These are phyloP conservation scores for Ophidiomyces ophidiicola DNA, from an alignment of 2,329 filamentous ascomycete species.

Conservation along the genomic window DNA sequence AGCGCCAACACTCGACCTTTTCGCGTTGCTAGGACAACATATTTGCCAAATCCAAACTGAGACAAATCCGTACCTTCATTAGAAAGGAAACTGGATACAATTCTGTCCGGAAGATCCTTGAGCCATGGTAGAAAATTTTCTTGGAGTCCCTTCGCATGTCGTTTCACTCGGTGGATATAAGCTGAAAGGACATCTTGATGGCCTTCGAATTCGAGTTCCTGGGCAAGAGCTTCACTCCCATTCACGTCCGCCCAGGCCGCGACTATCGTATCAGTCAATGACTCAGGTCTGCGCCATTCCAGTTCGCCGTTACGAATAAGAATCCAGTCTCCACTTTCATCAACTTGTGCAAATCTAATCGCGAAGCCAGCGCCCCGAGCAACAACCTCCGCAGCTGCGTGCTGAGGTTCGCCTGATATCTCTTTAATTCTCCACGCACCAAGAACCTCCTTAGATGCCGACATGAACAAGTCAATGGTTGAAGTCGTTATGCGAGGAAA, in stretches of 20 bases:
- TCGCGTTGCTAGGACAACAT: slow-evolving; percentile 66
- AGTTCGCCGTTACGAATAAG: slow-evolving; percentile 70
- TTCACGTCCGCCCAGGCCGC: slow-evolving; percentile 71
- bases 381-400: slow-evolving; percentile 72
- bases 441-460: slow-evolving; percentile 61
- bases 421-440: slow-evolving; percentile 57
- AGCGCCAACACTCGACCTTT: slow-evolving; percentile 70
- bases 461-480: slow-evolving; percentile 63
- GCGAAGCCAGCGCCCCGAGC: slow-evolving; percentile 61
- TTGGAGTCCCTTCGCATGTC: slow-evolving; percentile 67
- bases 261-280: slow-evolving; percentile 64
- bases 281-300: slow-evolving; percentile 72
- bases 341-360: slow-evolving; percentile 60
- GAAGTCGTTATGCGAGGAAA: slow-evolving; percentile 71
- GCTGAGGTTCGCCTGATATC: slow-evolving; percentile 41
- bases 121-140: slow-evolving; percentile 60
- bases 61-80: slow-evolving; percentile 42
- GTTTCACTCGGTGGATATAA: slow-evolving; percentile 75
- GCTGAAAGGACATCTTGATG: slow-evolving; percentile 67
- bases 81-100: slow-evolving; percentile 51
- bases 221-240: slow-evolving; percentile 59
- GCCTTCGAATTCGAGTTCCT: slow-evolving; percentile 73
- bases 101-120: slow-evolving; percentile 52
- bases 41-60: slow-evolving; percentile 78
- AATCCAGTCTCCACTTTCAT: slow-evolving; percentile 61